These are phyloP conservation scores for Hygrocybe coccinea DNA, from an alignment of 768 basidiomycete genomes.

Conservation along the genomic window DNA sequence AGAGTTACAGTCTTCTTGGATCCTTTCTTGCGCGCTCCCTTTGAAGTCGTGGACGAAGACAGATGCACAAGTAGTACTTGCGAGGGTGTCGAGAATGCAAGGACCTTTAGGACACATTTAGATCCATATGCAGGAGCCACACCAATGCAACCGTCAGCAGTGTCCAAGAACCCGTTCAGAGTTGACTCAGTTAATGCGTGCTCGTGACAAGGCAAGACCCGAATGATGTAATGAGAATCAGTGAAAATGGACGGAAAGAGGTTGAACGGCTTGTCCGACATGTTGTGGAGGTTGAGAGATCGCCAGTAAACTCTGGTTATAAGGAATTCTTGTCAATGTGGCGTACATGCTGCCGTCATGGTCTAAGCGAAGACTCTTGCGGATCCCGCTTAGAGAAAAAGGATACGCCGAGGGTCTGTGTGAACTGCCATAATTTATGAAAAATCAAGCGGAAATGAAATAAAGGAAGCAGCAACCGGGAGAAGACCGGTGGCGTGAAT, in stretches of 20 bases:
- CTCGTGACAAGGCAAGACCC: conserved; percentile 25
- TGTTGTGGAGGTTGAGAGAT: no score
- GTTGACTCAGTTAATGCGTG: conserved; percentile 19
- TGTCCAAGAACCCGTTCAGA: conserved; percentile 28
- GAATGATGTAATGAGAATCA: conserved; percentile 20
- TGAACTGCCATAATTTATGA: no score
- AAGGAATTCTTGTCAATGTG: no score
- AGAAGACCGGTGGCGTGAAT: no score
- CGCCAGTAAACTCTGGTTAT: no score
- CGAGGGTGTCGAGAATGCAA: conserved; percentile 39
- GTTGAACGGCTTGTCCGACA: conserved; percentile 16
- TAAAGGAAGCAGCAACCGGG: no score
- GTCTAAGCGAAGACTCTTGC: no score
- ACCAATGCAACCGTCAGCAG: conserved; percentile 30
- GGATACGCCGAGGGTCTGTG: no score
- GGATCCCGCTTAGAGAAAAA: no score
- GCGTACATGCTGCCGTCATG: no score
- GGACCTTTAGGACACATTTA: conserved; percentile 28
- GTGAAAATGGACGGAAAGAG: conserved; percentile 35
- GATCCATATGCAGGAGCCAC: conserved; percentile 38
- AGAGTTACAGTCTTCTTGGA: not conserved
- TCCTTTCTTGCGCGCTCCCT: conserved; percentile 1
- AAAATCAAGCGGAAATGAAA: no score
- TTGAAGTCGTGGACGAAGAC: conserved; percentile 12
- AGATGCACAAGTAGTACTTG: conserved; percentile 34